Evolutionary conservation across 441 rosid species (phyloP), one percentile per base, ranked within the genome.

Genomic region (Syzygium syzygioides): DNA sequence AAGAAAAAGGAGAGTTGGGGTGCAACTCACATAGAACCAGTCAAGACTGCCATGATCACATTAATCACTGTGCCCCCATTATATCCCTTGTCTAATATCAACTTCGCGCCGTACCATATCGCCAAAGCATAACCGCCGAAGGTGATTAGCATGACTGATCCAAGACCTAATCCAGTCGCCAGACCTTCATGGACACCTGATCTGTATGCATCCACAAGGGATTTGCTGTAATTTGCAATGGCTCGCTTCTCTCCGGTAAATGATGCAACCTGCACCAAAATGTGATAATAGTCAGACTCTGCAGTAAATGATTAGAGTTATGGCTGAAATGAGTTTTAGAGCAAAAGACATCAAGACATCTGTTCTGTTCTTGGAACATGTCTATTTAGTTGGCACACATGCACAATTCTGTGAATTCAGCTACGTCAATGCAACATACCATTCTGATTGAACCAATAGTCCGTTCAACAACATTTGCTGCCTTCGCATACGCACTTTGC

Each of bases 401-500:
- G 79, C 79, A 34, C 79, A 34, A 34, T 34, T 34, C 25, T 68
- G 14, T n/a, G 71, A 41, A 41, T 14, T 19, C 20, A 68, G 48
- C 79, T 34, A 68, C 14, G 7, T 1, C 26, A 66, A 41, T 34
- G 28, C 48, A 34, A 68, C 79, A 34, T 68, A 19, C 79, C 7
- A 8, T 68, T 34, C 48, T 34, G 15, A 68, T 59, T 28, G 28
- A 87, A 14, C 50, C 54, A 30, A 87, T 48, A 20, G 90, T 71
- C 25, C 87, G 87, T 23, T 89, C 91, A 4, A 87, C 91, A 25
- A 86, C 87, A 79, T 85, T 87, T 45, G 88, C 88, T 52, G 91
- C 91, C 83, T 89, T 86, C 25, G 86, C 91, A 34, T 86, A 87
- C 20, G 90, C 90, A 55, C 59, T 34, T 85, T 91, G 91, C 34